Base-by-base conservation (phyloP, 1,284 basidiomycete genomes). In the Rugiboletus extremiorientalis region DNA sequence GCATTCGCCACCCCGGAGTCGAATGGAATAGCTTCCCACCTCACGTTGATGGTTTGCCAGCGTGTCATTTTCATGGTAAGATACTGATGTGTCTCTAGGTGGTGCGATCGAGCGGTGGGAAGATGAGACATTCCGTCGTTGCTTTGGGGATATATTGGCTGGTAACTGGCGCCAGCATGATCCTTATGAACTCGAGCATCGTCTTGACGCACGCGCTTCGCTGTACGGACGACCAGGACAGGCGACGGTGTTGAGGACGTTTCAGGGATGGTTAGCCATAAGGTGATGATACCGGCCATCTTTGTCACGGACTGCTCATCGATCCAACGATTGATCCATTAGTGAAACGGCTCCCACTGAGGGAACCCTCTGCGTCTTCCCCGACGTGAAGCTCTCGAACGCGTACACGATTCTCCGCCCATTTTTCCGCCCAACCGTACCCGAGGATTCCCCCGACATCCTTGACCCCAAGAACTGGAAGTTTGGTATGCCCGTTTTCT, bases 101-200 rank as follows among this genome's bases (percentile, higher is more conserved):
- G 92, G 91, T 3, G 75, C 83, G 0, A 86, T 94, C 30, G 93
- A 96, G 72, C 79, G 91, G 27, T 94, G 92, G 92, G 91, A 95
- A 70, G 91, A 94, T 65, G 72, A 79, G 7, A 72, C 69, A 3
- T 91, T 93, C 74, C 79, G 89, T 36, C 76, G 74, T 5, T 87
- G 84, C 61, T 94, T 88, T 68, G 72, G 72, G 5, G 78, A 84
- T 49, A 91, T 94, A 54, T 74, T 94, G 20, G 68, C 72, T 18
- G 89, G 89, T 0, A 74, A 84, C 36, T 93, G 90, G 88, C 75
- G 79, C 27, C 74, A 80, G 31, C 86, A 92, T 66, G 86, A 93
- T 70, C 84, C 89, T 4, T 91, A 85, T 63, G 84, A 84, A 38
- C 73, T 90, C 8, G 79, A 79, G 49, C 79, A 81, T 34, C 80